Evolutionary conservation across 345 rosid species (phyloP), one percentile per base, ranked within the genome.

Genomic region (Bruguiera sexangula): DNA sequence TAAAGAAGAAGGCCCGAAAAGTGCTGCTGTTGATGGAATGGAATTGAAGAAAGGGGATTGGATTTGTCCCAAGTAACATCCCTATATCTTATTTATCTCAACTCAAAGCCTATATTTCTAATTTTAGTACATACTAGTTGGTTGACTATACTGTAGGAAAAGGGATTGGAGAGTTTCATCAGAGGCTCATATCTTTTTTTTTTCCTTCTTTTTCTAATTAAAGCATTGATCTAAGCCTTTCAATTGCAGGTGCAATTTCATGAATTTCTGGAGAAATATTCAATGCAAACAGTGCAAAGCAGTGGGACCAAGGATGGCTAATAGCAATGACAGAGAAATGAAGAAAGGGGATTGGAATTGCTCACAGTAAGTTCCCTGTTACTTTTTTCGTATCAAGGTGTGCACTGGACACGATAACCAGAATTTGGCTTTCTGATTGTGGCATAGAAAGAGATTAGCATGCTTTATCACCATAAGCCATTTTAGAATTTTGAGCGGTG

Each of bases 271-370:
- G 26, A 83, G 37, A 67, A 88, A 88, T 68, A 20, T 8, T 53
- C 32, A 70, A 57, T 85, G 90, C 79, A 78, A 69, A 62, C 73
- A 82, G 36, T 88, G 88, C 67, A 72, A 67, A 6, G 85, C 80
- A 78, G 85, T 51, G 34, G 81, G 77, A 48, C 84, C 85, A 6
- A 81, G 68, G 76, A 76, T 46, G 6, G 68, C 69, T 68, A 65
- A 22, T 52, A 65, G 21, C 57, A 59, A 6, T 60, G 76, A 80
- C 3, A 67, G 52, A 60, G 84, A 82, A 50, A 72, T 78, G 78
- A 87, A 74, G 82, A 71, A 77, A 75, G 96, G 96, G 34, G 96
- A 89, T 56, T 94, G 98, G 97, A 22, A 55, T 55, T 55, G 96
- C 78, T 37, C 82, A 15, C 76, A 82, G 96, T 92, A 74, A 73